phyloP scores from a whole-genome alignment of 2,329 filamentous ascomycete species.

The Penicillium sumatraense region DNA sequence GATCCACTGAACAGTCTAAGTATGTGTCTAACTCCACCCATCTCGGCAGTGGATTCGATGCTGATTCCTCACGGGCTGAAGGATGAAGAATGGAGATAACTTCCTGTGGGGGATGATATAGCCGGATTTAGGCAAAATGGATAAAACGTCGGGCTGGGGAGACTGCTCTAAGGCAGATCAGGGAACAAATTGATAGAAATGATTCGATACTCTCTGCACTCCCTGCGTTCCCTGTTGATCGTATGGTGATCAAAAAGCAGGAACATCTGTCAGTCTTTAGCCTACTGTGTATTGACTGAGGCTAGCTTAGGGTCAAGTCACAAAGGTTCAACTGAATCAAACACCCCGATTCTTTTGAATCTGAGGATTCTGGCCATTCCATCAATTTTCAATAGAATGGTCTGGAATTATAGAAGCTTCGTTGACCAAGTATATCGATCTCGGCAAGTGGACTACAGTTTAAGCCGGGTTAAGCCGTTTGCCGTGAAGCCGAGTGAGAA shows the following conservation, averaged over 20 bases:
- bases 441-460: too few relatives aligned
- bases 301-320: neutral
- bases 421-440: too few relatives aligned
- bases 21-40: neutral
- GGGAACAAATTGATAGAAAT: neutral
- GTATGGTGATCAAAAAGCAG: neutral
- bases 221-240: too few relatives aligned
- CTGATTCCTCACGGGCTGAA: neutral
- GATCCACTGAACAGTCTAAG: neutral
- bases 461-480: too few relatives aligned
- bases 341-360: neutral
- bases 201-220: neutral
- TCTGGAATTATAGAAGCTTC: too few relatives aligned
- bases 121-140: constrained; percentile 8
- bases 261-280: neutral
- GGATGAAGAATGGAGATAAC: too few relatives aligned
- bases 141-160: neutral
- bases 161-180: neutral
- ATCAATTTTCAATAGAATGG: too few relatives aligned
- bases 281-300: too few relatives aligned
- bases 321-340: neutral
- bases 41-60: neutral
- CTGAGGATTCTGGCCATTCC: too few relatives aligned
- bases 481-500: too few relatives aligned
- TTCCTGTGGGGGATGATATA: too few relatives aligned